phyloP scores from a whole-genome alignment of 148 eudicot species.

The Fagopyrum tataricum region DNA sequence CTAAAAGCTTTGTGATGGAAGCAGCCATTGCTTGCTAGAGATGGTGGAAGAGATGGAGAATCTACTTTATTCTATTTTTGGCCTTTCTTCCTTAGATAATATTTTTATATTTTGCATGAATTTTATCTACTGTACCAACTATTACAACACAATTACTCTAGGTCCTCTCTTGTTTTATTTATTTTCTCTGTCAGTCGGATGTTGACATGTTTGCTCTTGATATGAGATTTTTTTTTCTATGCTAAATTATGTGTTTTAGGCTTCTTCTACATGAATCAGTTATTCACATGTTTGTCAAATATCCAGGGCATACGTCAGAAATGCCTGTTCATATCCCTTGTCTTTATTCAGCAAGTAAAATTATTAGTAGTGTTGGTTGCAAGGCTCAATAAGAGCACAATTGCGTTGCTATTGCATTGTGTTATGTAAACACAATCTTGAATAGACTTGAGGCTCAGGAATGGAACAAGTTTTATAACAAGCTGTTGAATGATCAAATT shows the following conservation, averaged over 20 bases:
- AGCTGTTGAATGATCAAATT: not conserved
- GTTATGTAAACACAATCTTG: not conserved
- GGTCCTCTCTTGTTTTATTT: not conserved
- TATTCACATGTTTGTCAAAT: not conserved
- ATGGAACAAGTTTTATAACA: not conserved
- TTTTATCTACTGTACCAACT: constrained; percentile 5
- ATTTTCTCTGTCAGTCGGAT: not conserved
- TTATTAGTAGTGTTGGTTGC: no score
- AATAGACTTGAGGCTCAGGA: no score
- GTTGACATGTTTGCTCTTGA: constrained; percentile 7
- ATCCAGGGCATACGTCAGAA: no score
- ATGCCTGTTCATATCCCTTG: no score
- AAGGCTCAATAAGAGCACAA: no score
- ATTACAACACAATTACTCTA: not conserved
- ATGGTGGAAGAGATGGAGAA: constrained; percentile 4
- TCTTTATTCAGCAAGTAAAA: no score
- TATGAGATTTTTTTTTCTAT: not conserved
- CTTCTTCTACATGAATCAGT: not conserved
- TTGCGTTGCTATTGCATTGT: not conserved
- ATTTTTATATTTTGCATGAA: not conserved
- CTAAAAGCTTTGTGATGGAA: constrained; percentile 8
- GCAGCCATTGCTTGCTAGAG: constrained; percentile 2
- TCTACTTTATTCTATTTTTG: constrained; percentile 11
- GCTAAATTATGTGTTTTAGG: not conserved
- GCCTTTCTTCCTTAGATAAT: constrained; percentile 4